Evolutionary conservation across 2,329 filamentous ascomycete species (phyloP).

Genomic region (Colletotrichum camelliae): DNA sequence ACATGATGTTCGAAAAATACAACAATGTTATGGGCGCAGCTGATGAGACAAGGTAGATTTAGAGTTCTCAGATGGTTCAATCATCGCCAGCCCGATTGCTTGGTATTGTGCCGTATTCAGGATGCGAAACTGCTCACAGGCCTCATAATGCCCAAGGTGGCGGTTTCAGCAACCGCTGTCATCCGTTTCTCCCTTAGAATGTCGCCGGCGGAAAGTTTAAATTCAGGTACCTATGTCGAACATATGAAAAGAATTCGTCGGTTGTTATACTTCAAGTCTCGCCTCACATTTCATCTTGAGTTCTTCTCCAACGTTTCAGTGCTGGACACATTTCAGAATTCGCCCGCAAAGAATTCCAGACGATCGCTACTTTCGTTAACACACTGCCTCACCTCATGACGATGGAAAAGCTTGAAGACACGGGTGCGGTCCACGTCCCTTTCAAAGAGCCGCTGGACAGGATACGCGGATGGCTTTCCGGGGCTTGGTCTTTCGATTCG

Average conservation of each 20-base stretch:
- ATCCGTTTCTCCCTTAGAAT: background rate
- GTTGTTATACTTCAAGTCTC: background rate
- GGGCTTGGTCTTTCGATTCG: background rate
- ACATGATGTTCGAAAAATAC: background rate
- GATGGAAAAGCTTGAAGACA: background rate
- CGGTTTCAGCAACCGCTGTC: background rate
- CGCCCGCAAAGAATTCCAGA: background rate
- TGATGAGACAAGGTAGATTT: background rate
- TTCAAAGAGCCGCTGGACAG: background rate
- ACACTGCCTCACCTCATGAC: background rate
- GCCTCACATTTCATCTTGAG: background rate
- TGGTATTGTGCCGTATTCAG: background rate
- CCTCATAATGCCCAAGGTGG: background rate
- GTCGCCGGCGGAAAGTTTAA: background rate
- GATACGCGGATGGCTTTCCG: background rate
- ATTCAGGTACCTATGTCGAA: background rate
- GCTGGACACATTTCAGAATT: background rate
- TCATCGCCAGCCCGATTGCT: background rate
- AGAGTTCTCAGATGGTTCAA: background rate
- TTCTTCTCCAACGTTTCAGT: background rate
- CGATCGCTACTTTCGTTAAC: background rate
- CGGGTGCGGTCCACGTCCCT: background rate
- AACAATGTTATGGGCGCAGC: background rate
- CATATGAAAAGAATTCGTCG: background rate
- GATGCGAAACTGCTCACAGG: background rate